Percentiles rank a stretch among this genome's conserved stretches.
Evolutionary conservation across 2,329 filamentous ascomycete species (phyloP).

Genomic region (Tolypocladium ophioglossoides): DNA sequence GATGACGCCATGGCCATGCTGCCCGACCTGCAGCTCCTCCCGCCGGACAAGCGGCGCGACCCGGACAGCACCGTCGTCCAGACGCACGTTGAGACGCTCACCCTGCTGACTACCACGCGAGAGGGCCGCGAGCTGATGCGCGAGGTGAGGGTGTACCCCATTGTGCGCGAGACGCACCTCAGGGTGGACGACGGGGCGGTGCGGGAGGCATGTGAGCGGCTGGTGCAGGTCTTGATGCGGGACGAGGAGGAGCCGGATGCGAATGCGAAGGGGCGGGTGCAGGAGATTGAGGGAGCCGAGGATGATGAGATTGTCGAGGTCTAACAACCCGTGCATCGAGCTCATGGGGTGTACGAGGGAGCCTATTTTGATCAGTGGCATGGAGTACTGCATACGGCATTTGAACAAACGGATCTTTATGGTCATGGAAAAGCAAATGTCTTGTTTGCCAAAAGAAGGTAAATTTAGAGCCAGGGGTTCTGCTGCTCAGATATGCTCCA

Average conservation of each 20-base stretch:
- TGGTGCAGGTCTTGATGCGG: conserved; percentile 82
- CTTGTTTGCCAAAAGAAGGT: not conserved
- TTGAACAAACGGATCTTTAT: not conserved
- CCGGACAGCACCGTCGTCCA: conserved; percentile 64
- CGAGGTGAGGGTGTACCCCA: conserved; percentile 73
- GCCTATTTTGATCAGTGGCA: not conserved
- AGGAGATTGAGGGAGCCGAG: conserved; percentile 36
- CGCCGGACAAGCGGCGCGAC: conserved; percentile 83
- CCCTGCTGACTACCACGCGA: conserved; percentile 70
- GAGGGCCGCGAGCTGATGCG: conserved; percentile 67
- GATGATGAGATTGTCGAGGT: conserved; percentile 47
- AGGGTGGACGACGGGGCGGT: conserved; percentile 70
- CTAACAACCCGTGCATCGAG: conserved; percentile 14
- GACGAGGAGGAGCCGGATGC: conserved; percentile 49
- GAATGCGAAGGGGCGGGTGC: conserved; percentile 32
- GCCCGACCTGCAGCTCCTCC: conserved; percentile 78
- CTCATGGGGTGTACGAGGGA: not conserved
- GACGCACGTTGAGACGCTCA: conserved; percentile 81
- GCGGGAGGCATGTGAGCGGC: conserved; percentile 71
- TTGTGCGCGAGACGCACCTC: conserved; percentile 77
- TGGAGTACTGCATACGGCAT: not conserved
- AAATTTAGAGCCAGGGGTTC: not conserved
- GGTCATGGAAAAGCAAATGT: not conserved
- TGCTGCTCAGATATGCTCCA: not conserved
- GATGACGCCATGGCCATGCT: conserved; percentile 83